Base-by-base conservation (phyloP, 176 grass and related monocot species). In the Juncus inflexus region DNA sequence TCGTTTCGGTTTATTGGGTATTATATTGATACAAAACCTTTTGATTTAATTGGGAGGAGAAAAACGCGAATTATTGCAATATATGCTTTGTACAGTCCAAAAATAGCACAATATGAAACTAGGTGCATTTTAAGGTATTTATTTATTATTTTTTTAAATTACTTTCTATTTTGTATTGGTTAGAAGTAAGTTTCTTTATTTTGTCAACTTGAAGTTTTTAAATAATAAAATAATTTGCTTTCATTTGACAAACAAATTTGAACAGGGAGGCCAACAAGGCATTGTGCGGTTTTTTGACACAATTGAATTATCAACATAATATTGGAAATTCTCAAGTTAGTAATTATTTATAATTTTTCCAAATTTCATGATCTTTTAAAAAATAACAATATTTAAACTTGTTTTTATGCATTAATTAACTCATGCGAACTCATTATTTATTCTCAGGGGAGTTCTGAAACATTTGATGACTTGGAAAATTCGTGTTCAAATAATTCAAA, bases 261-360 rank as follows among this genome's bases (percentile, higher is more conserved):
- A 3, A 38, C 77, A 96, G 92, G 82, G 92, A 96, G 73, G 64
- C 77, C 45, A 91, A 89, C 66, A 96, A 96, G 61, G 92, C 92
- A 3, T 91, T 96, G 7, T 91, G 84, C 81, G 92, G 92, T 7
- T 96, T 96, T 77, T n/a, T 77, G 4, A 66, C 87, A 79, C 61
- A 45, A 65, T 70, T 74, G 63, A 91, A 89, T 60, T 63, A 79
- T 62, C 70, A 71, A 10, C 8, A 70, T 7, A 55, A 9, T 68
- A 28, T 62, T 47, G 78, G 78, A 58, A 74, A 70, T 79, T 85
- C 81, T 35, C 77, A 88, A 79, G 87, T 78, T 60, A 35, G 38
- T 73, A 41, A 54, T 47, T 1, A 9, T 6, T 47, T 47, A 2
- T 47, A 6, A 47, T 47, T 47, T 5, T 47, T 47, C 43, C 4